phyloP scores from a whole-genome alignment of 768 basidiomycete species.

The Termitomyces sp. region DNA sequence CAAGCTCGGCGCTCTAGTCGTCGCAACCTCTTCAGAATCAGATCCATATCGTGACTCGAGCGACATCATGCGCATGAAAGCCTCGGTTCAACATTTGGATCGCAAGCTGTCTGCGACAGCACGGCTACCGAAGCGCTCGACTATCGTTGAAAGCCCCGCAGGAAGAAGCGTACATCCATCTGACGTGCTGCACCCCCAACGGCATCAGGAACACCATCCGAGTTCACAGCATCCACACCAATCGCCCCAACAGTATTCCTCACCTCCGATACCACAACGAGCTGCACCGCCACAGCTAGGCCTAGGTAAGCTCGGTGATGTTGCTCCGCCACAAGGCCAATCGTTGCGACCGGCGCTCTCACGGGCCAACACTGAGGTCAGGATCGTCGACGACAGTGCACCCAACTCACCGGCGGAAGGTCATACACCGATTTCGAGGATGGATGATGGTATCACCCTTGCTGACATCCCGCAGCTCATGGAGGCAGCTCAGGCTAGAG shows the following conservation, averaged over 20 bases:
- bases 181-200: slow-evolving; percentile 49
- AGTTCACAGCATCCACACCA: slow-evolving; percentile 33
- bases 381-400: slow-evolving; percentile 81
- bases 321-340: slow-evolving; percentile 36
- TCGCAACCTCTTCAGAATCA: slow-evolving; percentile 36
- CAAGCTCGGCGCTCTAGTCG: slow-evolving; percentile 18
- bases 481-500: slow-evolving; percentile 86
- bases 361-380: slow-evolving; percentile 81
- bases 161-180: slow-evolving; percentile 81
- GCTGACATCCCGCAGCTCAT: slow-evolving; percentile 93
- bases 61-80: slow-evolving; percentile 94
- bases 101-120: slow-evolving; percentile 95
- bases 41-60: slow-evolving; percentile 84
- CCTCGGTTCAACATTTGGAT: slow-evolving; percentile 81
- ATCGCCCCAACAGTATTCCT: slow-evolving; percentile 24
- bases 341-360: slow-evolving; percentile 66
- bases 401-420: slow-evolving; percentile 67
- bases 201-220: slow-evolving; percentile 38
- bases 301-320: slow-evolving; percentile 38
- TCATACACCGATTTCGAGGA: slow-evolving; percentile 27
- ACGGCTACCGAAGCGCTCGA: slow-evolving; percentile 88
- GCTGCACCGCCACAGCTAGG: slow-evolving; percentile 34
- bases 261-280: slow-evolving; percentile 24
- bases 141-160: slow-evolving; percentile 91
- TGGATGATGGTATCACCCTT: slow-evolving; percentile 85